Base-by-base conservation (phyloP, 345 rosid species). In the Arabidopsis thaliana region DNA sequence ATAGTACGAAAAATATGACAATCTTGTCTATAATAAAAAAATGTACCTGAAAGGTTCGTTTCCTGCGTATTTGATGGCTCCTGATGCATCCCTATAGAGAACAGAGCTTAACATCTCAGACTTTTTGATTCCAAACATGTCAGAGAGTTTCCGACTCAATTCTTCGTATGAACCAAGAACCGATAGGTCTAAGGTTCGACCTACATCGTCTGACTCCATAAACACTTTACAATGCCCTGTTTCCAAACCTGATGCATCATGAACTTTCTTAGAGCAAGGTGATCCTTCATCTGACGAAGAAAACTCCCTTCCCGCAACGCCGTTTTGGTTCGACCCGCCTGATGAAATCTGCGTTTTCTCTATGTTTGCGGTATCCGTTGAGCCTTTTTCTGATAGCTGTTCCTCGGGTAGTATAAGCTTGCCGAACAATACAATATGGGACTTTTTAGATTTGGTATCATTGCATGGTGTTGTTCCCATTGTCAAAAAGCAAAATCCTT, bases 191-290 rank as follows among this genome's bases (percentile, higher is more conserved):
- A 94, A 86, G 1, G 95, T 91, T 71, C 97, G 83, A 20, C 96
- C 97, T 3, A 91, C 87, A 22, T 89, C 88, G 20, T 94, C 98
- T 0, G 96, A 88, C 78, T 91, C 93, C 93, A 88, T 75, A 68
- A 89, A 94, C 46, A 94, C 95, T 80, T 91, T 91, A 85, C 98
- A 91, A 34, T 88, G 93, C 22, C 91, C 97, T 0, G 82, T 83
- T 75, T 85, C 91, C 72, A 84, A 61, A 51, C 82, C 79, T 1
- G 73, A 71, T 36, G 80, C 87, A 69, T 86, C 83, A 9, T 79
- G 78, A 24, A 57, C 52, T 71, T 80, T 81, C 73, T 84, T 86
- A 81, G 78, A 79, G 75, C 87, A 77, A 16, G 88, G 86, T 28
- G 86, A 87, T 52, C 88, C 94, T 82, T 78, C 96, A 6, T 89